These are phyloP conservation scores for Lomentospora prolificans DNA, from an alignment of 2,329 filamentous ascomycete species.

Conservation along the genomic window DNA sequence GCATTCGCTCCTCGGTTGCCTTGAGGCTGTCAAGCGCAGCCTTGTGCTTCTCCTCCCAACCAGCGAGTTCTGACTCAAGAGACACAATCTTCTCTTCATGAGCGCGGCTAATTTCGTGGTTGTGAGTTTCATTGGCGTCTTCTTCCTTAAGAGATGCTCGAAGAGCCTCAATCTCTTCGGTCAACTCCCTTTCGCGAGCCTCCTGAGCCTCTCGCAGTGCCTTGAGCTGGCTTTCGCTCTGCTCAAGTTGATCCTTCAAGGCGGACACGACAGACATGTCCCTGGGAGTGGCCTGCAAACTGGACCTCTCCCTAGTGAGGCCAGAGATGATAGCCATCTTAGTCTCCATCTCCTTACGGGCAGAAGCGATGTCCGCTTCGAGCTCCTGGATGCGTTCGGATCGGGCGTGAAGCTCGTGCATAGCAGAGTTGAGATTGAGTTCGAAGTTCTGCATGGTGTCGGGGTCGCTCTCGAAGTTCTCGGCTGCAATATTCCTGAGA, in stretches of 20 bases:
- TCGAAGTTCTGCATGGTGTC: constrained; percentile 91
- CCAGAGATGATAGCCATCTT: constrained; percentile 96
- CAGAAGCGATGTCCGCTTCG: constrained; percentile 70
- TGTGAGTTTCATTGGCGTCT: constrained; percentile 18
- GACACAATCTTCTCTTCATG: constrained; percentile 51
- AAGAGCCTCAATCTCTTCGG: constrained; percentile 60
- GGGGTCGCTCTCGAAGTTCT: constrained; percentile 73
- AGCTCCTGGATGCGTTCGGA: constrained; percentile 86
- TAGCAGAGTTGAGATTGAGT: constrained; percentile 78
- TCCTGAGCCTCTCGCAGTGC: constrained; percentile 63
- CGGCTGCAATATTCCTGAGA: constrained; percentile 75
- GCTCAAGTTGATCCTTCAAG: constrained; percentile 78
- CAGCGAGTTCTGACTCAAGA: constrained; percentile 60
- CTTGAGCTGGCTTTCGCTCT: constrained; percentile 72
- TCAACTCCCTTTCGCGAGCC: constrained; percentile 65
- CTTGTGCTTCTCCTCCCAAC: constrained; percentile 70
- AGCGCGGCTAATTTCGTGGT: constrained; percentile 19
- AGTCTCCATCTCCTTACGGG: constrained; percentile 92
- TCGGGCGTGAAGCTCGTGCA: constrained; percentile 80
- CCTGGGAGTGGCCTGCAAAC: constrained; percentile 71
- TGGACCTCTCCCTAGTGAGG: constrained; percentile 83
- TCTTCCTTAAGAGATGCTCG: constrained; percentile 41
- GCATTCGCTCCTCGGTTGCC: constrained; percentile 61
- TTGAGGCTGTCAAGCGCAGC: constrained; percentile 61
- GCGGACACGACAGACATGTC: constrained; percentile 86